A percentile compares a stretch with the other conserved stretches of the same genome.
Evolutionary conservation across 257 asterid species (phyloP).

Genomic region (Solanum lycopersicoides): DNA sequence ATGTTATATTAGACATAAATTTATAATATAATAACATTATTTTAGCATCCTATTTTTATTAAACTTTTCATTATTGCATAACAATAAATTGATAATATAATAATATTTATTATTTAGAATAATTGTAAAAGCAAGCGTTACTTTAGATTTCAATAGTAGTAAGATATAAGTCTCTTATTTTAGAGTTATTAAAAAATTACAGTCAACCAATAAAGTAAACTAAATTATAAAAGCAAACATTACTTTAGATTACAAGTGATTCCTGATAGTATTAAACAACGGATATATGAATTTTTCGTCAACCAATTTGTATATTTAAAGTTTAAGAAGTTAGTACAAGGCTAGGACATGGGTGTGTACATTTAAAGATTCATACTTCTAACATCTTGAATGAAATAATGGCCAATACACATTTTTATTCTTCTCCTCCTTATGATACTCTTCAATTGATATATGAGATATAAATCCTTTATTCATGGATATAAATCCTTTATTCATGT

Average conservation of each 20-base stretch:
- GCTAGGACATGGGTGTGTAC: neutral
- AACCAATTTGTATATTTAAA: neutral
- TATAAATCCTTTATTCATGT: neutral
- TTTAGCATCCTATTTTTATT: too few species aligned
- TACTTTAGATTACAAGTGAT: neutral
- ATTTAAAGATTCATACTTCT: neutral
- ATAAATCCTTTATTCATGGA: too few species aligned
- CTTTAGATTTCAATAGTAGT: too few species aligned
- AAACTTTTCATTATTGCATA: too few species aligned
- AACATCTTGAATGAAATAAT: neutral
- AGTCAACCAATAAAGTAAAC: too few species aligned
- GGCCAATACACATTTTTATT: neutral
- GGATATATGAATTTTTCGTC: neutral
- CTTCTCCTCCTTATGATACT: neutral
- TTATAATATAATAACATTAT: too few species aligned
- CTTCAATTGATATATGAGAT: neutral
- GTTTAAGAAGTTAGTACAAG: neutral
- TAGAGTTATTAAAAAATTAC: too few species aligned
- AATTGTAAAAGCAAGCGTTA: too few species aligned
- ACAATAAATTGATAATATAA: too few species aligned
- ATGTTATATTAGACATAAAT: neutral
- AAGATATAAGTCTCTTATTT: too few species aligned
- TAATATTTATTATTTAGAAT: too few species aligned
- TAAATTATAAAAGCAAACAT: too few species aligned
- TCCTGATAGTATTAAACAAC: neutral